These are phyloP conservation scores for Thalassiosira mediterranea DNA, from an alignment of 352 stramenopile species.

Conservation along the genomic window DNA sequence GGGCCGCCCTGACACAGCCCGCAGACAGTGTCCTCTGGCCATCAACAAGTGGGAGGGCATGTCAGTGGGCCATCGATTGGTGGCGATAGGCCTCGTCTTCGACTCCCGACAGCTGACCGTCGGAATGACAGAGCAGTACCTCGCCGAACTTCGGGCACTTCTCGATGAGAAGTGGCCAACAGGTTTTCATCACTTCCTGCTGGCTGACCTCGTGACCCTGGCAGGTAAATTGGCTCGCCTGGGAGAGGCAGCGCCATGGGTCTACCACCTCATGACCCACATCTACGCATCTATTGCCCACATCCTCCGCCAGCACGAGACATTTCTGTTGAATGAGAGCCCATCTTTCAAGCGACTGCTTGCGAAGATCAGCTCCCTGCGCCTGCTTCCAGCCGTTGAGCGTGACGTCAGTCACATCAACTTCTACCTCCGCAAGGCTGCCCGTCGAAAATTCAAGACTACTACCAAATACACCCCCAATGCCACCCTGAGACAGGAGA, in stretches of 20 bases:
- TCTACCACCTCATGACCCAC: conserved; percentile 29
- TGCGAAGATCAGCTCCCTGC: not conserved
- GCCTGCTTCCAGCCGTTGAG: conserved; percentile 1
- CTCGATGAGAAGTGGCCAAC: not conserved
- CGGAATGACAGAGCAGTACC: conserved; percentile 25
- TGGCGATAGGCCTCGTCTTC: conserved; percentile 20
- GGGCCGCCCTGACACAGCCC: not conserved
- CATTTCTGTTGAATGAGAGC: not conserved
- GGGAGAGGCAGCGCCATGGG: conserved; percentile 19
- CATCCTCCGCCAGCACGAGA: conserved; percentile 12
- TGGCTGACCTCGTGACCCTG: not conserved
- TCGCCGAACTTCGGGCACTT: not conserved
- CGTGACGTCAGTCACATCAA: not conserved
- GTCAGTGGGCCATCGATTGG: not conserved
- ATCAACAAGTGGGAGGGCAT: conserved; percentile 42
- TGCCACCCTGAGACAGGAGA: conserved; percentile 13
- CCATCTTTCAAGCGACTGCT: not conserved
- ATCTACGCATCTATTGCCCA: conserved; percentile 20
- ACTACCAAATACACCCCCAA: conserved; percentile 17
- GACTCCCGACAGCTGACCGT: conserved; percentile 14
- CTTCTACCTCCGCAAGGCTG: conserved; percentile 3
- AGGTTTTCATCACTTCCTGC: not conserved
- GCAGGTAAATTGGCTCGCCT: conserved; percentile 16
- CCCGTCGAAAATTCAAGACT: conserved; percentile 9
- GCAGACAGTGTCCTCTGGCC: conserved; percentile 6